phyloP scores from a whole-genome alignment of 345 rosid species.

The Eucalyptus urophylla region DNA sequence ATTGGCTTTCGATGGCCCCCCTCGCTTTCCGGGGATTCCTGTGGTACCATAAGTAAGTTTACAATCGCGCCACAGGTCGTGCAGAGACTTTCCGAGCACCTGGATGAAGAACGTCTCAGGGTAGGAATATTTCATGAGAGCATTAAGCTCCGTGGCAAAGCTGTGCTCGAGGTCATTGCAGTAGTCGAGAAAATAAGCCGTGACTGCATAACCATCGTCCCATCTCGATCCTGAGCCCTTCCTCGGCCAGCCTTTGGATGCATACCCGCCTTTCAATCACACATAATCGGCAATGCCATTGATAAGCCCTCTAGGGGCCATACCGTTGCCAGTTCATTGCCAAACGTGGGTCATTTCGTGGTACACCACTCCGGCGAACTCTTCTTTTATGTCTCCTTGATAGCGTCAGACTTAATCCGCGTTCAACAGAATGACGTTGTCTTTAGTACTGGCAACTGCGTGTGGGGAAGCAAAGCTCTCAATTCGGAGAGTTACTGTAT shows the following conservation, averaged over 20 bases:
- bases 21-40: background rate
- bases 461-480: background rate
- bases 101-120: background rate
- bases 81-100: background rate
- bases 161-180: background rate
- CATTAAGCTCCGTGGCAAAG: background rate
- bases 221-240: background rate
- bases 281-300: background rate
- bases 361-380: background rate
- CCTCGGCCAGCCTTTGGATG: background rate
- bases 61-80: background rate
- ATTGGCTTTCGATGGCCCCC: background rate
- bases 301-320: background rate
- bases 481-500: background rate
- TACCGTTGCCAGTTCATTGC: background rate
- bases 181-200: constrained; percentile 2
- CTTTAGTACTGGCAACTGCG: background rate
- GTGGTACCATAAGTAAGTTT: background rate
- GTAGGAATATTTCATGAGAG: background rate
- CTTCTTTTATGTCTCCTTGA: background rate
- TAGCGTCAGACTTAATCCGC: background rate
- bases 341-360: background rate
- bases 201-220: background rate
- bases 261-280: background rate
- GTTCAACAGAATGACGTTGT: background rate